These are phyloP conservation scores for Colletotrichum sp. DNA, from an alignment of 2,329 filamentous ascomycete genomes.

Conservation along the genomic window DNA sequence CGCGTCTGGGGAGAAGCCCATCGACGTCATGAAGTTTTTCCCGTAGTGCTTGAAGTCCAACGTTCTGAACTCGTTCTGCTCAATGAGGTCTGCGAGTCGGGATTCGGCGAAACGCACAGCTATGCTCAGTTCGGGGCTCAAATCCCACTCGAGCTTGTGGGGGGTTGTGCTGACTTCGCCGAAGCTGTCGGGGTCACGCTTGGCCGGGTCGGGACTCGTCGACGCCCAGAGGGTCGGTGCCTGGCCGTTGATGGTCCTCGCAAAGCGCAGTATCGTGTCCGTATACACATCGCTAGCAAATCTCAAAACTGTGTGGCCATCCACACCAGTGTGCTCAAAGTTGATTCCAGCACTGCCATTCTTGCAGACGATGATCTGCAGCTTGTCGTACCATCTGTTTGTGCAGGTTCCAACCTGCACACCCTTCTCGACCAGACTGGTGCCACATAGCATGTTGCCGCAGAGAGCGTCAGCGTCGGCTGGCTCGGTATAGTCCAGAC, in stretches of 20 bases:
- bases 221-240: conserved; percentile 93
- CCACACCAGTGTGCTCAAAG: conserved; percentile 97
- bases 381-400: conserved; percentile 98
- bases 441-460: conserved; percentile 98
- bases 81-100: conserved; percentile 88
- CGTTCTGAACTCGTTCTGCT: conserved; percentile 95
- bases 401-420: conserved; percentile 98
- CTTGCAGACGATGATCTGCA: conserved; percentile 99
- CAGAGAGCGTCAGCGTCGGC: conserved; percentile 82
- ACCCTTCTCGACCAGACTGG: conserved; percentile 87
- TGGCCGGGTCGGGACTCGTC: conserved; percentile 88
- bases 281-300: conserved; percentile 98
- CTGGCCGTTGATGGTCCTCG: conserved; percentile 91
- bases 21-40: conserved; percentile 96
- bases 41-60: conserved; percentile 89
- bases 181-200: conserved; percentile 89
- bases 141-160: conserved; percentile 97
- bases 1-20: conserved; percentile 96
- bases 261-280: conserved; percentile 95
- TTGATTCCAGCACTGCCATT: conserved; percentile 99
- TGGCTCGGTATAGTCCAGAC: conserved; percentile 91
- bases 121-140: conserved; percentile 89
- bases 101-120: conserved; percentile 96
- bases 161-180: conserved; percentile 93
- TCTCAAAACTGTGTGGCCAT: conserved; percentile 94